A percentile compares a stretch with the other conserved stretches of the same genome.
Conservation (phyloP, 352 stramenopile species). For the Achlya hypogyna region DNA sequence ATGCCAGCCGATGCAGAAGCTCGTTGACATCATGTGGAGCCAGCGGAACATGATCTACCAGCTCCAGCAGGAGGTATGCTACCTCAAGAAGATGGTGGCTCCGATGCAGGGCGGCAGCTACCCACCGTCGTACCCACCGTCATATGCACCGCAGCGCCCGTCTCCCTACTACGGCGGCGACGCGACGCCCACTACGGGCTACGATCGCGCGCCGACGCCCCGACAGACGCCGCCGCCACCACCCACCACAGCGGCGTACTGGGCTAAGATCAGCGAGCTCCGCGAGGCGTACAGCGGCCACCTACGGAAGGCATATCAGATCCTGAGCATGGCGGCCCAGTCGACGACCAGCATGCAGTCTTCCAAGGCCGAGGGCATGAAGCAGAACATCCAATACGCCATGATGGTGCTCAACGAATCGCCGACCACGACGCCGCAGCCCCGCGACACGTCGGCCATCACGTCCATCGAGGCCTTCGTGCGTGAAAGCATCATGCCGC, state of each 20-base stretch:
- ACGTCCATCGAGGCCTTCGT: constrained; percentile 78
- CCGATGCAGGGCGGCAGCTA: constrained; percentile 5
- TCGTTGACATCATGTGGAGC: constrained; percentile 20
- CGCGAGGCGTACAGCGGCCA: constrained; percentile 39
- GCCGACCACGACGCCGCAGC: constrained; percentile 31
- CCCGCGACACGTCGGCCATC: constrained; percentile 55
- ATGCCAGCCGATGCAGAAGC: constrained; percentile 16
- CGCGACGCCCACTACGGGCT: not conserved
- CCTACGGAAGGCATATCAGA: constrained; percentile 50
- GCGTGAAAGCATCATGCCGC: constrained; percentile 60
- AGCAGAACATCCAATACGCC: constrained; percentile 69
- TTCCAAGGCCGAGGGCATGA: constrained; percentile 65
- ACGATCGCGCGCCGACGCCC: not conserved
- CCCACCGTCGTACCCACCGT: not conserved
- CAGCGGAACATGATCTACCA: constrained; percentile 18
- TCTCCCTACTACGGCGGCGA: not conserved
- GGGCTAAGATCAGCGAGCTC: constrained; percentile 54
- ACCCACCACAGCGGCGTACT: constrained; percentile 49
- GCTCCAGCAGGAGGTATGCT: constrained; percentile 9
- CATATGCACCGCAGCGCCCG: not conserved
- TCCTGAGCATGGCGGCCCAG: constrained; percentile 42
- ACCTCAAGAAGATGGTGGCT: constrained; percentile 7
- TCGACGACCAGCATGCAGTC: constrained; percentile 47
- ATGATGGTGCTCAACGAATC: constrained; percentile 52
- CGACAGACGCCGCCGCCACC: not conserved